Conservation (phyloP, 148 eudicot species). For the Polygonum maritimum region DNA sequence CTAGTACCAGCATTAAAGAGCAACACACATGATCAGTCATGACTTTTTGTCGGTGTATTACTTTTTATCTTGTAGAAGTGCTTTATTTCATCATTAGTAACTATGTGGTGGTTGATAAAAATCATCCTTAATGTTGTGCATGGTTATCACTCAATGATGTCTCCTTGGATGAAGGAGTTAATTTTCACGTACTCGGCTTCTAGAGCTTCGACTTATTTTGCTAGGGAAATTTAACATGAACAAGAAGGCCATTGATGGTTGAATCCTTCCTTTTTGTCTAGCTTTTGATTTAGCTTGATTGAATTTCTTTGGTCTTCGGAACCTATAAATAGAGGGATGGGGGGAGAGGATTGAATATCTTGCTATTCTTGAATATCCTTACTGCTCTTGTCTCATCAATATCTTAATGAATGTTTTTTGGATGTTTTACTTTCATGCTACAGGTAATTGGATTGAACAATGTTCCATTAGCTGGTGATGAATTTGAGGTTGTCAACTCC, state of each 20-base stretch:
- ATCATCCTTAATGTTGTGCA: background rate
- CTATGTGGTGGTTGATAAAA: background rate
- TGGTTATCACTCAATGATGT: background rate
- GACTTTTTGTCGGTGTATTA: background rate
- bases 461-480: conserved; percentile 94
- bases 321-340: background rate
- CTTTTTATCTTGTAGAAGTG: background rate
- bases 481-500: conserved; percentile 76
- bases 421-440: conserved; percentile 1
- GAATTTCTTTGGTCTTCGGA: background rate
- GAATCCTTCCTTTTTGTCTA: background rate
- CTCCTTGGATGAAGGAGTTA: background rate
- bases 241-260: background rate
- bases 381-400: background rate
- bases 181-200: background rate
- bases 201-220: background rate
- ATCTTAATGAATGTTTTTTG: background rate
- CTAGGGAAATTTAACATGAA: background rate
- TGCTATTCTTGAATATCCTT: background rate
- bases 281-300: background rate
- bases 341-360: background rate
- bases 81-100: background rate
- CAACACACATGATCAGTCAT: background rate
- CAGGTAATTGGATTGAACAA: conserved; percentile 87
- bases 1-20: background rate